These are phyloP conservation scores for Arthrobotrys pseudoclavata DNA, from an alignment of 2,329 filamentous ascomycete genomes.

Conservation along the genomic window DNA sequence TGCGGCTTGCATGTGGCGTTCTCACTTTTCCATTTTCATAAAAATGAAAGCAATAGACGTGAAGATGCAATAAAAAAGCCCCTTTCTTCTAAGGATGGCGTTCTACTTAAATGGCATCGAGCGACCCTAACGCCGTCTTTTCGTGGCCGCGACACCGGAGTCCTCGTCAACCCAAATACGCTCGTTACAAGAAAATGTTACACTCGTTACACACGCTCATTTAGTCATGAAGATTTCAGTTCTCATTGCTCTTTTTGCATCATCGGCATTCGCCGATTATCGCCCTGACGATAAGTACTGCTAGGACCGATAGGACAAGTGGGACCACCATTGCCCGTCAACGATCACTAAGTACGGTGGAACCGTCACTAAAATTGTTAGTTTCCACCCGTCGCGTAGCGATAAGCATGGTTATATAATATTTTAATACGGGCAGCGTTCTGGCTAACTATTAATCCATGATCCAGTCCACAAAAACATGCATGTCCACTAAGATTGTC, in stretches of 20 bases:
- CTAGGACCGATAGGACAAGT: slow-evolving; percentile 43
- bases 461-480: neutral
- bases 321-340: slow-evolving; percentile 39
- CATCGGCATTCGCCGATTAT: slow-evolving; percentile 26
- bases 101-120: neutral
- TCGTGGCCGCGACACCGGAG: neutral
- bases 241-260: slow-evolving; percentile 40
- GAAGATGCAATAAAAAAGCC: neutral
- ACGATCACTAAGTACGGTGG: slow-evolving; percentile 18
- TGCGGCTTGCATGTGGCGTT: slow-evolving; percentile 22
- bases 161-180: neutral
- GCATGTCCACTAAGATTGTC: neutral
- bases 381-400: neutral
- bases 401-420: neutral
- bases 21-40: neutral
- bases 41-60: neutral
- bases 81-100: neutral
- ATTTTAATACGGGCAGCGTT: too few relatives aligned
- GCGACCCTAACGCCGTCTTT: neutral
- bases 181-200: neutral
- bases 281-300: slow-evolving; percentile 38
- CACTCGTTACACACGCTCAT: slow-evolving; percentile 16
- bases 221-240: slow-evolving; percentile 28
- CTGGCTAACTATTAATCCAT: neutral
- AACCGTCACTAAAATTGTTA: slow-evolving; percentile 5